These are phyloP conservation scores for Geoglossum glabrum DNA, from an alignment of 495 filamentous ascomycete species.

Conservation along the genomic window DNA sequence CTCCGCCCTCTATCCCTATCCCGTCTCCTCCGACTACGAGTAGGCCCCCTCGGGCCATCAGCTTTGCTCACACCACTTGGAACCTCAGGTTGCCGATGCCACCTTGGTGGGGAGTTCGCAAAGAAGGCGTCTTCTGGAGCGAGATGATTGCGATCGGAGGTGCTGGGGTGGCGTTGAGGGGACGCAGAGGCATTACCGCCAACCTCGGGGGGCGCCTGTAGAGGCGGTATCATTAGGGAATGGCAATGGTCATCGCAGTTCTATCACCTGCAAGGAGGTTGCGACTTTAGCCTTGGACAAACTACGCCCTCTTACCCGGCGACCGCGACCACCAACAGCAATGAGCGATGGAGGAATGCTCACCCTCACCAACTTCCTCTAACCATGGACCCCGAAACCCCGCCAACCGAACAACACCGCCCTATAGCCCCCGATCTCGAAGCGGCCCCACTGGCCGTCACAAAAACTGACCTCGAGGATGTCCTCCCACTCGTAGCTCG, in stretches of 20 bases:
- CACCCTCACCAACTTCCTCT: too few species aligned
- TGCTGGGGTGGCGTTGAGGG: not conserved
- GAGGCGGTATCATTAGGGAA: not conserved
- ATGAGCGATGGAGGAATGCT: too few species aligned
- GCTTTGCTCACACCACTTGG: not conserved
- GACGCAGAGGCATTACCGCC: not conserved
- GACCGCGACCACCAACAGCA: too few species aligned
- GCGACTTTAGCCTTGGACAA: not conserved
- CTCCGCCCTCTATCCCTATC: conserved; percentile 32
- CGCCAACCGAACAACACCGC: too few species aligned
- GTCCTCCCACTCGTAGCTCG: conserved; percentile 34
- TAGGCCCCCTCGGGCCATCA: not conserved
- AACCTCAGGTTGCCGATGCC: conserved; percentile 25
- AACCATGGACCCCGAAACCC: too few species aligned
- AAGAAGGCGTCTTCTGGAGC: conserved; percentile 73
- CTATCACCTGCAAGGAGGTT: not conserved
- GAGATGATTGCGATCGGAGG: conserved; percentile 32
- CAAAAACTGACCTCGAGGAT: conserved; percentile 31
- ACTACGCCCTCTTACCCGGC: not conserved
- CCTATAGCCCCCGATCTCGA: too few species aligned
- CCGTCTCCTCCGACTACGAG: conserved; percentile 18
- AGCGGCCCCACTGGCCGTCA: conserved; percentile 11
- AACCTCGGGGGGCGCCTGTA: not conserved
- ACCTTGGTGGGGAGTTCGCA: conserved; percentile 29
- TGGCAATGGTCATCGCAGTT: not conserved